Percentiles rank a stretch among this genome's conserved stretches.
Conservation (phyloP, 495 filamentous ascomycete species). For the Penicillium desertorum region DNA sequence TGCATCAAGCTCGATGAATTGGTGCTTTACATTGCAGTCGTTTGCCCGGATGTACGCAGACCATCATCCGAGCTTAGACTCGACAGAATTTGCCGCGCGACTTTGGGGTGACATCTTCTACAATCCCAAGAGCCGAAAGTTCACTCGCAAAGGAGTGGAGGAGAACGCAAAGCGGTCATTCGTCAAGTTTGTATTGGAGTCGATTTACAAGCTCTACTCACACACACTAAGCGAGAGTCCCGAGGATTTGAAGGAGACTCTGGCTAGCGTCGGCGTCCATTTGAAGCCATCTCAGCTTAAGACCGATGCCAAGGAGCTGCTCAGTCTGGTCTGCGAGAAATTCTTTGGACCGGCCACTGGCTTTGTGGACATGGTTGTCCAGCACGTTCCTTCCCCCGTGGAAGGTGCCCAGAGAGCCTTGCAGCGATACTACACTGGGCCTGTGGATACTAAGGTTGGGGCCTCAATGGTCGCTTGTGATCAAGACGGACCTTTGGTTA, state of each 20-base stretch:
- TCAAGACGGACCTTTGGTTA: slow-evolving; percentile 82
- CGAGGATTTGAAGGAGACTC: slow-evolving; percentile 76
- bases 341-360: slow-evolving; percentile 90
- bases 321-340: slow-evolving; percentile 87
- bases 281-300: slow-evolving; percentile 91
- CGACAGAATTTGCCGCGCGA: slow-evolving; percentile 71
- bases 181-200: slow-evolving; percentile 92
- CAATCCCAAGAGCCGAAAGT: slow-evolving; percentile 85
- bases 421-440: slow-evolving; percentile 88
- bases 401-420: slow-evolving; percentile 75
- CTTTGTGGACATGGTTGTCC: slow-evolving; percentile 93
- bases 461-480: slow-evolving; percentile 78
- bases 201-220: slow-evolving; percentile 96
- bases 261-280: slow-evolving; percentile 75
- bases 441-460: slow-evolving; percentile 83
- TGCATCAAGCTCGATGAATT: slow-evolving; percentile 87
- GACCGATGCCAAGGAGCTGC: slow-evolving; percentile 81
- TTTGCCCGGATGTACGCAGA: slow-evolving; percentile 97
- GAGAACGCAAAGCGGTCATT: slow-evolving; percentile 80
- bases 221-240: slow-evolving; percentile 93
- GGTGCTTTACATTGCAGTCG: slow-evolving; percentile 91
- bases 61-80: slow-evolving; percentile 76
- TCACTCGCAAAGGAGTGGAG: slow-evolving; percentile 83
- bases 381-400: slow-evolving; percentile 85
- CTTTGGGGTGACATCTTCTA: slow-evolving; percentile 98